Percentiles rank a stretch among this genome's conserved stretches.
phyloP scores from a whole-genome alignment of 2,329 filamentous ascomycete genomes.

The Beauveria scarabaeidicola region DNA sequence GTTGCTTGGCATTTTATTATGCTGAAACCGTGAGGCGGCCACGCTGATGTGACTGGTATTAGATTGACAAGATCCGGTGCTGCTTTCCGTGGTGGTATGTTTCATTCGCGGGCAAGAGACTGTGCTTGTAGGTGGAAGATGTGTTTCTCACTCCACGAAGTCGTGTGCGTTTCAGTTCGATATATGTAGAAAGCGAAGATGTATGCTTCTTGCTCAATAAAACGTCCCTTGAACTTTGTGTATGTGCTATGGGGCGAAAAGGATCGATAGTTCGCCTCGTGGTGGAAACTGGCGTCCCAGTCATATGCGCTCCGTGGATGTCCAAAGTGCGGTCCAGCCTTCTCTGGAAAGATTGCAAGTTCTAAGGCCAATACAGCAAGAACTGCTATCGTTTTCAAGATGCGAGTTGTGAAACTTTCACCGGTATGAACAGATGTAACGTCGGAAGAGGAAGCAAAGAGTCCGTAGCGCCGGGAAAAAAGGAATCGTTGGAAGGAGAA shows the following conservation, averaged over 20 bases:
- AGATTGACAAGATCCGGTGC: background rate
- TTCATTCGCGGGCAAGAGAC: background rate
- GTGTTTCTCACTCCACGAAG: background rate
- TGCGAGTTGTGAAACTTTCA: too few species aligned
- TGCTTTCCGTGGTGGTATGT: background rate
- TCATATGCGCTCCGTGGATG: background rate
- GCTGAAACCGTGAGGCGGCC: background rate
- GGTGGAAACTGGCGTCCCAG: background rate
- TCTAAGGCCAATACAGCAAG: too few species aligned
- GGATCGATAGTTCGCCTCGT: background rate
- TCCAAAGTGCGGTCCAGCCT: background rate
- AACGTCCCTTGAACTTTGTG: background rate
- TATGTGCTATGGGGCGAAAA: background rate
- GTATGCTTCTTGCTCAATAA: background rate
- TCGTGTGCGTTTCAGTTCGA: background rate
- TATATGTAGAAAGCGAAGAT: background rate
- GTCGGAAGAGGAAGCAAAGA: background rate
- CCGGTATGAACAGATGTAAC: background rate
- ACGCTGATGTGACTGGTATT: background rate
- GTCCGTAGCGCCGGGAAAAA: background rate
- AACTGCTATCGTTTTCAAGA: background rate
- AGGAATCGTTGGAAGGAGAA: background rate
- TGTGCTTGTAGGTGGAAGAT: background rate
- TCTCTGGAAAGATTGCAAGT: background rate
- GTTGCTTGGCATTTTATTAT: conserved; percentile 1